phyloP scores from a whole-genome alignment of 2,329 filamentous ascomycete species.

The Huntiella decipiens region DNA sequence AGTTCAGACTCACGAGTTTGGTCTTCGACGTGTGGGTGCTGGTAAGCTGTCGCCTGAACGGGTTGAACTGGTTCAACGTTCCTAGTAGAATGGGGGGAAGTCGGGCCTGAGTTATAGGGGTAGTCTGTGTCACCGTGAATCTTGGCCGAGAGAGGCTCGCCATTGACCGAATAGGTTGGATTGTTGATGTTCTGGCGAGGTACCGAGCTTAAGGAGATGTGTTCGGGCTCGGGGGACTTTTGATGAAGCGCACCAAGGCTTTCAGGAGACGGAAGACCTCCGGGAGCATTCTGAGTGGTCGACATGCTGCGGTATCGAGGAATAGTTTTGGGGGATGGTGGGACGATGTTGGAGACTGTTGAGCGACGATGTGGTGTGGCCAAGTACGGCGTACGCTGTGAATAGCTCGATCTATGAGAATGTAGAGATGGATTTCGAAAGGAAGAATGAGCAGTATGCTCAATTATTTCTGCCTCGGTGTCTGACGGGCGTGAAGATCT shows the following conservation, averaged over 20 bases:
- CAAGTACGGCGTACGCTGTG: too few species aligned
- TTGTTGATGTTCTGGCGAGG: not conserved
- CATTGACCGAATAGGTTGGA: not conserved
- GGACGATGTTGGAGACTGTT: not conserved
- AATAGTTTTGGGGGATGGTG: not conserved
- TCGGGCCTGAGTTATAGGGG: not conserved
- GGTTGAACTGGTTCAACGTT: not conserved
- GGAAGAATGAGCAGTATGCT: too few species aligned
- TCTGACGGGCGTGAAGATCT: too few species aligned
- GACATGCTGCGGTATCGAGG: not conserved
- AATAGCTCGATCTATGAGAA: too few species aligned
- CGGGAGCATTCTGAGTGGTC: not conserved
- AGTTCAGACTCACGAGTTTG: not conserved
- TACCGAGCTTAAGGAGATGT: not conserved
- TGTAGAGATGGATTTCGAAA: too few species aligned
- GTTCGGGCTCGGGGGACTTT: constrained; percentile 1
- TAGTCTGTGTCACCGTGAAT: not conserved
- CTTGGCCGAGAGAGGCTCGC: not conserved
- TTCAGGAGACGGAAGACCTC: constrained; percentile 1
- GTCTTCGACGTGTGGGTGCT: not conserved
- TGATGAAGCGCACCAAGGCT: not conserved
- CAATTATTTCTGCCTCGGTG: too few species aligned
- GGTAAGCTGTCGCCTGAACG: not conserved
- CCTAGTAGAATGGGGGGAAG: not conserved
- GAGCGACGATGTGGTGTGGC: not conserved